Base-by-base conservation (phyloP, 495 filamentous ascomycete species). In the Penicillium mononematosum region DNA sequence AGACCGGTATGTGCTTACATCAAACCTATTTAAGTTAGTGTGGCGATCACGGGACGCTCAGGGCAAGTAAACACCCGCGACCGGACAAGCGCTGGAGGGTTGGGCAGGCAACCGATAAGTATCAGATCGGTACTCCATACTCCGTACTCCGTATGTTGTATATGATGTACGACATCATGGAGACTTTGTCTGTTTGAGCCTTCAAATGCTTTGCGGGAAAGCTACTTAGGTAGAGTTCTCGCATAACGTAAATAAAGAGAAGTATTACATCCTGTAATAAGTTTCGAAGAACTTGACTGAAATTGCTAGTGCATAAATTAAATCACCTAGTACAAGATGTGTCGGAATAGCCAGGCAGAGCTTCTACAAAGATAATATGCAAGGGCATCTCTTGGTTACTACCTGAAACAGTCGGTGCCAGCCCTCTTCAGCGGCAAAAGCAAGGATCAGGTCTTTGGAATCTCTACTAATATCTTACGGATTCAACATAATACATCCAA, bases 1-100 rank as follows among this genome's bases (percentile, higher is more conserved):
- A 19, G 29, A 1, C 31, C 11, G 29, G 32, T 2, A 6, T n/a
- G 16, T 3, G 20, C 31, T 51, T 27, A 63, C 64, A 70, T 59
- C 16, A 45, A 60, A 56, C 54, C 63, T 55, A 72, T 61, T 60
- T 63, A 60, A 62, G 56, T 44, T 72, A 70, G 70, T 1, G n/a
- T 25, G 58, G 10, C 53, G 66, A 69, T 71, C 70, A 59, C 55
- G 62, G 55, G 65, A 60, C 61, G 63, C 62, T 65, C 58, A 62
- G 55, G 61, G 51, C 59, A 72, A 59, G 66, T 75, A 76, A 76
- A 76, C 70, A 75, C 53, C 66, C 54, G 63, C 56, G 58, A 66
- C 62, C 63, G 50, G 54, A 39, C 19, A 55, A 50, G 43, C 39
- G 27, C 27, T 39, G 45, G 45, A 17, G 53, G 42, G 66, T 68